Base-by-base conservation (phyloP, 2,329 filamentous ascomycete genomes). In the Pseudogymnoascus sp. region DNA sequence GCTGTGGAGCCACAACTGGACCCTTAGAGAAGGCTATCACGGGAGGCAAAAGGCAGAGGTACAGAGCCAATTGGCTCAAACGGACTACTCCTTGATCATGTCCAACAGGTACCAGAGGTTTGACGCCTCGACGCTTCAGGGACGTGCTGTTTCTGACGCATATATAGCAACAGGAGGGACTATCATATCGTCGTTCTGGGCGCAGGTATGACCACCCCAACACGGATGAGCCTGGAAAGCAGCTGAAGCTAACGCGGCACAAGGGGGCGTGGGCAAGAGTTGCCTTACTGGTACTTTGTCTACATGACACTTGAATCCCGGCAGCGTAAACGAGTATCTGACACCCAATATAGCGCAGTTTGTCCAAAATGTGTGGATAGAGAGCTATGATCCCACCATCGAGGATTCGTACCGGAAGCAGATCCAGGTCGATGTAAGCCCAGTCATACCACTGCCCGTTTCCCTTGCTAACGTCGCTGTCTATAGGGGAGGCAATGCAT, bases 311-410 rank as follows among this genome's bases (percentile, higher is more conserved):
- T 19, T 24, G 40, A 46, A 37, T n/a, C 65, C 62, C 59, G 60
- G 65, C 50, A 61, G 31, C 26, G 63, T 50, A 12, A 28, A 59
- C 61, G 61, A 53, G 33, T 26, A 62, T 33, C 61, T 65, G 38
- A 28, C 64, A 46, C 46, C 70, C 72, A 59, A 73, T 53, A 56
- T 71, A 86, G 87, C 88, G 65, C 87, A 90, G 81, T 90, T 90
- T 71, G 87, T 90, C 60, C 87, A 89, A 72, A 89, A 89, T 77
- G 84, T 89, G 26, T 90, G 88, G 85, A 89, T 90, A 72, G 87
- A 90, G 72, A 82, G 81, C 67, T 86, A 86, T 72, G 83, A 86
- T 72, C 83, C 83, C 1, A 86, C 83, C 7, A 85, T 86, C 67
- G 83, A 86, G 70, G 83, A 86, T 70, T 84, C 82, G 11, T 85